Base-by-base conservation (phyloP, 176 grass and related monocot species). In the Rhynchospora tenuis region DNA sequence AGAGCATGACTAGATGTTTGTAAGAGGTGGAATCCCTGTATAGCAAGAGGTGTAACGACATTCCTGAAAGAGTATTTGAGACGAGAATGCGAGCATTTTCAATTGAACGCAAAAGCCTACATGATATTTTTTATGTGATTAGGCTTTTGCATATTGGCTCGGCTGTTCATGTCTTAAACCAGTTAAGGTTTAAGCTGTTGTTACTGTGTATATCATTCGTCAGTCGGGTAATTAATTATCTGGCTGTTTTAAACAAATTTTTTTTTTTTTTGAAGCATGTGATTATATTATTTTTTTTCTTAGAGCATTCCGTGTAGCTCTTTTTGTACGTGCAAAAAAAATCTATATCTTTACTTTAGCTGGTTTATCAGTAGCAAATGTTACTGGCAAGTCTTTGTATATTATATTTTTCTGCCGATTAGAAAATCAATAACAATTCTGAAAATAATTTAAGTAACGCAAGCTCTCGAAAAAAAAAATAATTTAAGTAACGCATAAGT, bases 61-160 rank as follows among this genome's bases (percentile, higher is more conserved):
- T 59, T 70, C 58, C 12, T 64, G 23, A 83, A 67, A 69, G 4
- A 65, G 67, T 78, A 58, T 0, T 62, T 65, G 38, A 81, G 72
- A 83, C 55, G 48, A 63, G 5, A 77, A 13, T 19, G 61, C 8
- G 51, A 57, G 31, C 23, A 55, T 83, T 76, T 55, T 69, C 44
- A 86, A 64, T 83, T 83, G 72, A 29, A 87, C 79, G 33, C 22
- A 84, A 47, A 86, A 82, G 55, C 87, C 86, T 78, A 61, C 83
- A 56, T 84, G 69, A 84, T 72, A 17, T 91, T 87, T 91, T 90
- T 74, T 90, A 84, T 91, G 28, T 84, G 67, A 79, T 51, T 85
- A 72, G 86, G 81, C 86, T 29, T 85, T 86, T 84, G 83, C 79
- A 26, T 60, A 38, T n/a, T 10, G 59, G 50, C 65, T 81, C 51